A percentile compares a stretch with the other conserved stretches of the same genome.
Conservation (phyloP, 768 basidiomycete genomes). For the Tulasnella calospora region DNA sequence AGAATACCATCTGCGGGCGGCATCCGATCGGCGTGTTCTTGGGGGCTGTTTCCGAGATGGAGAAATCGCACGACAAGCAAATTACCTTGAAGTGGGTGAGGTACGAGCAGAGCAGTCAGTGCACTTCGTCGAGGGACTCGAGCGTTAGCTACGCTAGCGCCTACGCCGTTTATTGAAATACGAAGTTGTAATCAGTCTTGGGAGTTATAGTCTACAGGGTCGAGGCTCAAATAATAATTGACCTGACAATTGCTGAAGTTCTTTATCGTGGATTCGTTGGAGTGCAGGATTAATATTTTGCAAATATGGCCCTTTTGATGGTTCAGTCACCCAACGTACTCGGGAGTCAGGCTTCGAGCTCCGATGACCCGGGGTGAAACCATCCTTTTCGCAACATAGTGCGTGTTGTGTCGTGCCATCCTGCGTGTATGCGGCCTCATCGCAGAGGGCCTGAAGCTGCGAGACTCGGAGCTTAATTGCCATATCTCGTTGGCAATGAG, state of each 20-base stretch:
- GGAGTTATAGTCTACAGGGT: background rate
- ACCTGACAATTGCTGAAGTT: background rate
- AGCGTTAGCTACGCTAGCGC: conserved; percentile 98
- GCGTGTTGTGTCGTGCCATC: too few relatives aligned
- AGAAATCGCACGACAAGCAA: conserved; percentile 40
- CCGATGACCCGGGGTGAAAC: too few relatives aligned
- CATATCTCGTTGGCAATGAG: background rate
- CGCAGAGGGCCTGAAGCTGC: background rate
- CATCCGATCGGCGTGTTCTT: conserved; percentile 93
- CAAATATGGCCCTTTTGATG: background rate
- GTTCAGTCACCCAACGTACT: background rate
- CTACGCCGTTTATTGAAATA: conserved; percentile 56
- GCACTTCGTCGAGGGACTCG: conserved; percentile 61
- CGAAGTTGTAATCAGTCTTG: background rate
- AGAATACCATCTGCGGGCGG: conserved; percentile 96
- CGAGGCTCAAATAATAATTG: background rate
- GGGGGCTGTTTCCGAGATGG: conserved; percentile 60
- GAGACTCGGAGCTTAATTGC: background rate
- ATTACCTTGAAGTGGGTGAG: conserved; percentile 70
- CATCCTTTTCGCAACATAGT: too few relatives aligned
- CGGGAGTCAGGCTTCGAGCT: too few relatives aligned
- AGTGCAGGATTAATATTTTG: background rate
- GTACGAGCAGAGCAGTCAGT: conserved; percentile 89
- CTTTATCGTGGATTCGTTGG: background rate
- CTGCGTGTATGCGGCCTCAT: background rate